Percentiles rank a stretch among this genome's conserved stretches.
Evolutionary conservation across 768 basidiomycete species (phyloP).

Genomic region (Dendrothele bispora): DNA sequence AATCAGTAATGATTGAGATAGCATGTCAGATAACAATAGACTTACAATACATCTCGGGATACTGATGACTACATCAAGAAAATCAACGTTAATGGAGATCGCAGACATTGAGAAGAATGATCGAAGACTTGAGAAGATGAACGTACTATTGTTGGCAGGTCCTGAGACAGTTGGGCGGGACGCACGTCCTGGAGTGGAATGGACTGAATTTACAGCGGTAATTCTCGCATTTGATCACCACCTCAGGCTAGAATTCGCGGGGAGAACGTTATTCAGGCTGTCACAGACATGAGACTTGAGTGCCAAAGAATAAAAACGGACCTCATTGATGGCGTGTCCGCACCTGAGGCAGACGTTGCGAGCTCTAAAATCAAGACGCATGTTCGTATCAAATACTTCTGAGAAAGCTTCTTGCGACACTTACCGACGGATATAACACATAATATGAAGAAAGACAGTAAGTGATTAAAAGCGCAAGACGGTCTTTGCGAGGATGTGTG

Average conservation of each 20-base stretch:
- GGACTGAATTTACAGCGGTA: conserved; percentile 6
- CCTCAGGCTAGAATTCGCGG: conserved; percentile 7
- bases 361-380: conserved; percentile 1
- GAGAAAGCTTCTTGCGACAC: background rate
- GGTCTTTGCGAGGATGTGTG: background rate
- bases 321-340: conserved; percentile 4
- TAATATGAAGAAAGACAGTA: too few species aligned
- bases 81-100: background rate
- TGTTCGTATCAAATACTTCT: background rate
- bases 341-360: conserved; percentile 7
- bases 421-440: background rate
- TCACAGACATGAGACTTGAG: background rate
- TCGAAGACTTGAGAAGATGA: background rate
- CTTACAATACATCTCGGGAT: conserved; percentile 8
- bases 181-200: conserved; percentile 2
- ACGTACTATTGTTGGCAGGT: conserved; percentile 9
- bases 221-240: conserved; percentile 5
- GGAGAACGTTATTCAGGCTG: background rate
- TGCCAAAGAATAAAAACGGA: background rate
- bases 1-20: background rate
- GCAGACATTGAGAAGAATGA: background rate
- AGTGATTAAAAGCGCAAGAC: too few species aligned
- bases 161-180: conserved; percentile 3
- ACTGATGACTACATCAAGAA: background rate
- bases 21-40: background rate